phyloP scores from a whole-genome alignment of 2,329 filamentous ascomycete genomes.

The Pseudogymnoascus sp. region DNA sequence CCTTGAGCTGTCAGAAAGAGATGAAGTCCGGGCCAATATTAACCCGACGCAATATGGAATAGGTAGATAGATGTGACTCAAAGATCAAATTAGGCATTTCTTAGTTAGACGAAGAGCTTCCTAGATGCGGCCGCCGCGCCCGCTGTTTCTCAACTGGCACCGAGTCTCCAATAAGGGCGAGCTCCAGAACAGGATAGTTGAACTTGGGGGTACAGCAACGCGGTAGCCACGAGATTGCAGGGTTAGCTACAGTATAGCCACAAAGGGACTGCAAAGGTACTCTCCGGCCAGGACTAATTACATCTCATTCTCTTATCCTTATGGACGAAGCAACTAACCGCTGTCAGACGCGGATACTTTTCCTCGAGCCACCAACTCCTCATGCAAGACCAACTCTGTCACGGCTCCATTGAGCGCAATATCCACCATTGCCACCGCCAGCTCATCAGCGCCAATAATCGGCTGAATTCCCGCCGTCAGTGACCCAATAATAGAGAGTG shows the following conservation, averaged over 20 bases:
- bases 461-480: constrained; percentile 12
- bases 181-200: constrained; percentile 10
- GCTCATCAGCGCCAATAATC: constrained; percentile 13
- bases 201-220: constrained; percentile 11
- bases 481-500: background rate
- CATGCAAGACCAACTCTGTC: background rate
- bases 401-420: constrained; percentile 14
- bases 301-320: background rate
- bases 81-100: background rate
- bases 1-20: background rate
- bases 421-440: constrained; percentile 18
- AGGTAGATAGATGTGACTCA: background rate
- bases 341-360: background rate
- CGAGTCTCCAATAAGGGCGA: background rate
- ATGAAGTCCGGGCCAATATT: background rate
- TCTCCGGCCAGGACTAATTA: background rate
- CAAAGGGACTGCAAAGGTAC: too few species aligned
- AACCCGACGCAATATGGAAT: background rate
- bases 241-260: background rate
- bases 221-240: background rate
- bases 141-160: constrained; percentile 11
- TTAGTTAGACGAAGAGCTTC: background rate
- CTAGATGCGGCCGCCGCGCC: background rate
- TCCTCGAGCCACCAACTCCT: background rate
- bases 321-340: background rate